Percentiles rank a stretch among this genome's conserved stretches.
These are phyloP conservation scores for Mastigamoeba balamuthi DNA, from an alignment of 78 protist species.

Conservation along the genomic window DNA sequence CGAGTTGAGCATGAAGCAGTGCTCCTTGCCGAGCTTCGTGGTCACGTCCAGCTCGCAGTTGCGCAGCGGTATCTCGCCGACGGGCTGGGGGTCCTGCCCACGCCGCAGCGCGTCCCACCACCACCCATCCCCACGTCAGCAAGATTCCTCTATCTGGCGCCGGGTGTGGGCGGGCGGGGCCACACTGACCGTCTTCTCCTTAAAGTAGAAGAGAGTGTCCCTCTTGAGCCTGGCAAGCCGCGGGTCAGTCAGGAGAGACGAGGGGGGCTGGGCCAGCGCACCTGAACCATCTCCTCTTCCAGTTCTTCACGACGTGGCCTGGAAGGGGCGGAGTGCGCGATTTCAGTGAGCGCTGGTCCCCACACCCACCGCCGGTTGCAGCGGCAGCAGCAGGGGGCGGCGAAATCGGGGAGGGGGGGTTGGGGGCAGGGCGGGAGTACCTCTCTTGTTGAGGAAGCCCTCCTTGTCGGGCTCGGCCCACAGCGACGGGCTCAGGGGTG, in stretches of 20 bases:
- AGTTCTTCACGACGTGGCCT: constrained; percentile 61
- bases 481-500: too few relatives aligned
- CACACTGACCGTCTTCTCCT: background rate
- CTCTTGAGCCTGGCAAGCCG: constrained; percentile 33
- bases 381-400: too few relatives aligned
- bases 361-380: too few relatives aligned
- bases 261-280: too few relatives aligned
- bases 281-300: constrained; percentile 62
- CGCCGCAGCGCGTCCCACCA: background rate
- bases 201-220: constrained; percentile 34
- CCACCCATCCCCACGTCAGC: background rate
- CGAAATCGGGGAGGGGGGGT: too few relatives aligned
- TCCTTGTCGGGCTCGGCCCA: too few relatives aligned
- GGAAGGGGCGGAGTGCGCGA: too few relatives aligned
- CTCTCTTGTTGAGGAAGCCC: too few relatives aligned
- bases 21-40: constrained; percentile 16
- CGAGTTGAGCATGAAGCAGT: constrained; percentile 40
- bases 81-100: constrained; percentile 16
- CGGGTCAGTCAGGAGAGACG: too few relatives aligned
- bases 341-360: too few relatives aligned
- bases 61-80: constrained; percentile 40
- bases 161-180: background rate
- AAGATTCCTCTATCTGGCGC: background rate
- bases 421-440: too few relatives aligned
- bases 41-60: constrained; percentile 8